These are phyloP conservation scores for Diplodia mutila DNA, from an alignment of 2,329 filamentous ascomycete genomes.

Conservation along the genomic window DNA sequence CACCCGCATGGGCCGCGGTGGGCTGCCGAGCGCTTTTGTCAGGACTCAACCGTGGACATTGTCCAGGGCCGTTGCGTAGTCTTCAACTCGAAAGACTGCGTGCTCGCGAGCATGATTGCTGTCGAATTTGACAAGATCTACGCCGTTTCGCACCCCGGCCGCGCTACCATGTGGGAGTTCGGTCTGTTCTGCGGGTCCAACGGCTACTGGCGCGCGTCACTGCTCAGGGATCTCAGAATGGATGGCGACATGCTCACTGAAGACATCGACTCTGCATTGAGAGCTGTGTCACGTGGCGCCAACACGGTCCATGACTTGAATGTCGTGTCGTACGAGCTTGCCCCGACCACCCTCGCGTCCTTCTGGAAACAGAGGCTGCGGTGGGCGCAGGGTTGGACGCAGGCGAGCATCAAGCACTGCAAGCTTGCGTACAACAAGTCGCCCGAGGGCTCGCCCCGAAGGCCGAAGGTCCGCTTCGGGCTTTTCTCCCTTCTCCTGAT, in stretches of 20 bases:
- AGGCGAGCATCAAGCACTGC: constrained; percentile 51
- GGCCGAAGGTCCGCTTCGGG: constrained; percentile 46
- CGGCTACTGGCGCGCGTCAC: constrained; percentile 52
- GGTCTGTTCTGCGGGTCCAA: constrained; percentile 56
- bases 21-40: constrained; percentile 53
- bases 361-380: constrained; percentile 57
- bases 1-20: constrained; percentile 54
- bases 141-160: constrained; percentile 55
- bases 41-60: constrained; percentile 49
- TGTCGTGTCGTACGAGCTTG: constrained; percentile 54
- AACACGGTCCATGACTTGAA: constrained; percentile 55
- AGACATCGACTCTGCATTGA: constrained; percentile 55
- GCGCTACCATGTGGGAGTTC: constrained; percentile 53
- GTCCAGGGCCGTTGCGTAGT: constrained; percentile 56
- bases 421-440: constrained; percentile 48
- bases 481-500: constrained; percentile 51
- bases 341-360: constrained; percentile 48
- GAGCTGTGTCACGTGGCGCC: constrained; percentile 49
- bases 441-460: constrained; percentile 33
- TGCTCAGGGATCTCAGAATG: constrained; percentile 54
- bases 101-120: constrained; percentile 53
- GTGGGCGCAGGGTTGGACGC: constrained; percentile 57
- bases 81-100: constrained; percentile 51
- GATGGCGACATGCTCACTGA: constrained; percentile 56
- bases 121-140: constrained; percentile 59